A percentile compares a stretch with the other conserved stretches of the same genome.
Conservation (phyloP, 768 basidiomycete genomes). For the Pisolithus albus region DNA sequence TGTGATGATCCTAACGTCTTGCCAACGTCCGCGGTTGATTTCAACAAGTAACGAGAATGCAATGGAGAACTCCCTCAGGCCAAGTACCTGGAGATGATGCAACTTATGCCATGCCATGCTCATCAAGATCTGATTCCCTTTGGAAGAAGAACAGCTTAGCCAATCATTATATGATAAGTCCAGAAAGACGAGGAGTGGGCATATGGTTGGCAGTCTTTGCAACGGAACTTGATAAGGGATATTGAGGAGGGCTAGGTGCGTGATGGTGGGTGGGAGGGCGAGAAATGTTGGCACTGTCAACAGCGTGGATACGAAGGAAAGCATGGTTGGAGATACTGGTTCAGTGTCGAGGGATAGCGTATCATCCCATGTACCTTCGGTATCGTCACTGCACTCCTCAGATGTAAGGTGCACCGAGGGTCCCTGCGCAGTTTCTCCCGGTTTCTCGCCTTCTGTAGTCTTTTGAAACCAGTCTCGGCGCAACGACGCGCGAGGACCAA, state of each 20-base stretch:
- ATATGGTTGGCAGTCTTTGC: slow-evolving; percentile 49
- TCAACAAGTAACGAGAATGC: slow-evolving; percentile 34
- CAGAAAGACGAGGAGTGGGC: slow-evolving; percentile 55
- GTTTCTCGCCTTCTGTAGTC: background rate
- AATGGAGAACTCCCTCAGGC: slow-evolving; percentile 48
- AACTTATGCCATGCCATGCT: slow-evolving; percentile 55
- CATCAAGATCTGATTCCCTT: slow-evolving; percentile 34
- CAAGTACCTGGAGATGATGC: slow-evolving; percentile 47
- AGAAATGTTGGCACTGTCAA: slow-evolving; percentile 41
- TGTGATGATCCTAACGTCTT: slow-evolving; percentile 48
- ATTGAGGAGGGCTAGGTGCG: slow-evolving; percentile 52
- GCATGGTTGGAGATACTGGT: slow-evolving; percentile 32
- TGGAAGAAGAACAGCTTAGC: slow-evolving; percentile 25
- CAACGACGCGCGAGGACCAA: slow-evolving; percentile 46
- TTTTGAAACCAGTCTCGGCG: slow-evolving; percentile 38
- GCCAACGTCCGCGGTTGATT: slow-evolving; percentile 60
- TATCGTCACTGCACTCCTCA: slow-evolving; percentile 1
- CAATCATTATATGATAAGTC: slow-evolving; percentile 65
- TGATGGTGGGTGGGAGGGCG: slow-evolving; percentile 57
- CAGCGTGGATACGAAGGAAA: slow-evolving; percentile 45
- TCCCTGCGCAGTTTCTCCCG: background rate
- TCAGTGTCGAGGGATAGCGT: slow-evolving; percentile 23
- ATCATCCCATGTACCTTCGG: slow-evolving; percentile 39
- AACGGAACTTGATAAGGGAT: slow-evolving; percentile 44
- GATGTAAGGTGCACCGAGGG: background rate